Conservation (phyloP, 225 moss, liverwort and hornwort species). For the Marchantia paleacea region DNA sequence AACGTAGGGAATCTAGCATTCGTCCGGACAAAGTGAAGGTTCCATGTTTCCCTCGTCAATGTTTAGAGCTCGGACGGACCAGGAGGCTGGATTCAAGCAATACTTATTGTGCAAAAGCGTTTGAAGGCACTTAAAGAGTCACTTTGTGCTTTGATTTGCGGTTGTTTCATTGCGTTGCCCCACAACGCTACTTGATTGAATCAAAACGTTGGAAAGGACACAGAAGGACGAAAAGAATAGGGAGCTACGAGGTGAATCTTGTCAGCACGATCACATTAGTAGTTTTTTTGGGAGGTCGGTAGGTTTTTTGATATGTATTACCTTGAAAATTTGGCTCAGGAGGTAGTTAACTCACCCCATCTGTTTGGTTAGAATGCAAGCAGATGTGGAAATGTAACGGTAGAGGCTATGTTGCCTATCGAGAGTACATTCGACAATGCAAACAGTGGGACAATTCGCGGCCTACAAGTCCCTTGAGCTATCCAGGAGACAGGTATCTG, state of each 20-base stretch:
- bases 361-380: constrained; percentile 29
- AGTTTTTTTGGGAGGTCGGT: too few relatives aligned
- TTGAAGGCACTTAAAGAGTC: not conserved
- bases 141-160: not conserved
- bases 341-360: constrained; percentile 1
- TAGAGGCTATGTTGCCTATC: constrained; percentile 85
- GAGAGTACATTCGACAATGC: constrained; percentile 71
- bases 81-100: not conserved
- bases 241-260: not conserved
- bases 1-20: not conserved
- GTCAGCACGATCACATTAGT: too few relatives aligned
- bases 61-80: not conserved
- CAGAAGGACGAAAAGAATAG: not conserved
- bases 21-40: not conserved
- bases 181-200: not conserved
- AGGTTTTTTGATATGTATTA: too few relatives aligned
- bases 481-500: constrained; percentile 51
- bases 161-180: too few relatives aligned
- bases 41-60: not conserved
- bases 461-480: constrained; percentile 78
- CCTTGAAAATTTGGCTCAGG: not conserved
- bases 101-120: not conserved
- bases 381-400: constrained; percentile 89
- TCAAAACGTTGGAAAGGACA: not conserved
- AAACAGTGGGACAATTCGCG: constrained; percentile 76